Conservation (phyloP, 768 basidiomycete species). For the Tulasnella sp. region DNA sequence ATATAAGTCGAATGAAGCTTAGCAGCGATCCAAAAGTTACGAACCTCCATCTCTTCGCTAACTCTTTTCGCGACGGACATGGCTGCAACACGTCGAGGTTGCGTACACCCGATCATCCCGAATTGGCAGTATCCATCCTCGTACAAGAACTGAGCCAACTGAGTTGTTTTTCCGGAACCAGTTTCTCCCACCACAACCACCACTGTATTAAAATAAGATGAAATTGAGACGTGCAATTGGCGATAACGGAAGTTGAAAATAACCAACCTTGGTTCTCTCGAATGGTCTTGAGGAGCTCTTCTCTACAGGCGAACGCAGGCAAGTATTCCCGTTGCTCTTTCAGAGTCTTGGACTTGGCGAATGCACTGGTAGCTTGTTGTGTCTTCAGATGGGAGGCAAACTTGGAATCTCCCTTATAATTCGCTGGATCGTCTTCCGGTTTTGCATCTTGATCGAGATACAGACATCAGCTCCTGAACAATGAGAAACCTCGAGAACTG, state of each 20-base stretch:
- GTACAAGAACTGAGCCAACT: conserved; percentile 86
- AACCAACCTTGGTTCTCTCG: conserved; percentile 84
- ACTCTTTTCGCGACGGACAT: conserved; percentile 99
- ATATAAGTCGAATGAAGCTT: background rate
- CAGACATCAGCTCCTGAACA: conserved; percentile 31
- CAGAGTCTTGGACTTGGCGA: conserved; percentile 67
- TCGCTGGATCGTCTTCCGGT: conserved; percentile 36
- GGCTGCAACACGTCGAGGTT: conserved; percentile 95
- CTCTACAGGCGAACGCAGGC: conserved; percentile 93
- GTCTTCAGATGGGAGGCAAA: conserved; percentile 90
- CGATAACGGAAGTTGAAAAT: background rate
- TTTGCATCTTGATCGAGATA: conserved; percentile 30
- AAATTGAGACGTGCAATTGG: background rate
- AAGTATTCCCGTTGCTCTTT: conserved; percentile 95
- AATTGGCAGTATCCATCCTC: conserved; percentile 89
- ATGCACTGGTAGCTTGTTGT: conserved; percentile 62
- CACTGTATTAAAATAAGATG: conserved; percentile 35
- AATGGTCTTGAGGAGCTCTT: conserved; percentile 75
- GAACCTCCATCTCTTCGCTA: conserved; percentile 95
- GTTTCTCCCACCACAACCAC: conserved; percentile 97
- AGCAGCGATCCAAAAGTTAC: conserved; percentile 19
- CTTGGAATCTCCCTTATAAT: conserved; percentile 88
- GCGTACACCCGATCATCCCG: conserved; percentile 92
- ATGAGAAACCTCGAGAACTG: conserved; percentile 26
- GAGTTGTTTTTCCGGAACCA: conserved; percentile 98